Base-by-base conservation (phyloP, 2,329 filamentous ascomycete genomes). In the Akanthomyces lecanii region DNA sequence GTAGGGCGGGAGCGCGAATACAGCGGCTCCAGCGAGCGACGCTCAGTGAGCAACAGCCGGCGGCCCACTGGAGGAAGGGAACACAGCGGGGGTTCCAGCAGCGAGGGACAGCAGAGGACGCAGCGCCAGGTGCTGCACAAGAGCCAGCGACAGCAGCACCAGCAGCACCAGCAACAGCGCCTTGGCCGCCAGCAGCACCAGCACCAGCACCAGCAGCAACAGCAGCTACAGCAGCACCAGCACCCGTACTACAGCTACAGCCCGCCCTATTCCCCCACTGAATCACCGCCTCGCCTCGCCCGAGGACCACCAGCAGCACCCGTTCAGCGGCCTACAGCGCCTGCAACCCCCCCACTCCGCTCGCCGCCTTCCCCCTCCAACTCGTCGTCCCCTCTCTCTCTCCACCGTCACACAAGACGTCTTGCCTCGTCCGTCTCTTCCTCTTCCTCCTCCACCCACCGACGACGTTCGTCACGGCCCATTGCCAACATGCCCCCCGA, bases 401-500 rank as follows among this genome's bases (percentile, higher is more conserved):
- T 62, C 52, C 47, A 62, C 53, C 61, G 53, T 62, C 61, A 57
- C 61, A 56, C 61, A 62, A 55, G 61, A 56, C 61, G 61, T 56
- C 61, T 62, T 51, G 61, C 61, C 53, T 62, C 61, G 61, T 62
- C 61, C 53, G 54, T 60, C 55, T 63, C 62, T 54, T 63, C 55
- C 47, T 60, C 62, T 38, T 60, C 55, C 40, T 52, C 61, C 48
- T 59, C 62, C 54, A 45, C 55, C 62, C 52, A 61, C 51, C 62
- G 62, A 61, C 62, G 62, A 53, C 57, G 51, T 40, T 61, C 62
- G 52, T 61, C 56, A 56, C 56, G 62, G 62, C 57, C 45, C 56
- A 50, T 40, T 36, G 59, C 52, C 59, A 58, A 48, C 47, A 62
- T 56, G 67, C 79, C 82, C 76, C 76, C 80, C 70, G 82, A 84